Conservation (phyloP, 345 rosid species). For the Eucalyptus camaldulensis region DNA sequence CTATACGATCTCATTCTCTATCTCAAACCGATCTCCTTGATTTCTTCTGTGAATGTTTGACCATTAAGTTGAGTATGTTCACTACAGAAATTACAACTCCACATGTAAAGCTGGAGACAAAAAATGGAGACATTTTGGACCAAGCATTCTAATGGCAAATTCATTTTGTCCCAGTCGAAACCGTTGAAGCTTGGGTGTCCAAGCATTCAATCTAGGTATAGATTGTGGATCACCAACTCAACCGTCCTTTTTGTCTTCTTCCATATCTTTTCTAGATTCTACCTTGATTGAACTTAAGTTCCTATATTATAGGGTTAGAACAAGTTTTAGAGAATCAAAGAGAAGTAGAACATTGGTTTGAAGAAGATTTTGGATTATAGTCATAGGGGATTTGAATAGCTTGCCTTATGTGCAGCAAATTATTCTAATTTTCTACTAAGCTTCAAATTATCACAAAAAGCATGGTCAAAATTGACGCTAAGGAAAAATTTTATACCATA, state of each 20-base stretch:
- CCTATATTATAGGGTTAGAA: background rate
- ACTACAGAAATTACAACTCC: background rate
- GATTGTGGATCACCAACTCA: background rate
- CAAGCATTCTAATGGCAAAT: background rate
- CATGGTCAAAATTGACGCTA: background rate
- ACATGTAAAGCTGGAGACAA: background rate
- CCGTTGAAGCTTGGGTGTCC: background rate
- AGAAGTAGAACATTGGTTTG: background rate
- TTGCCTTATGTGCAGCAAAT: background rate
- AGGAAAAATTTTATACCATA: background rate
- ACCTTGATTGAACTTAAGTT: background rate
- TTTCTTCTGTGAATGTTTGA: background rate
- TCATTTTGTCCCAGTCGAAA: accelerated
- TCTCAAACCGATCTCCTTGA: accelerated
- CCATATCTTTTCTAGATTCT: background rate
- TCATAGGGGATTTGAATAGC: background rate
- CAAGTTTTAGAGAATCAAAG: background rate
- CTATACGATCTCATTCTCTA: background rate
- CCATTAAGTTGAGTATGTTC: background rate
- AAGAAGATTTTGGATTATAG: background rate
- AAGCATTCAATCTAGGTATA: background rate
- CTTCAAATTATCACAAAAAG: background rate
- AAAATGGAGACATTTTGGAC: background rate
- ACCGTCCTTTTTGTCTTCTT: accelerated
- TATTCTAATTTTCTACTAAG: background rate